These are phyloP conservation scores for Strobilomyces confusus DNA, from an alignment of 768 basidiomycete species.

Conservation along the genomic window DNA sequence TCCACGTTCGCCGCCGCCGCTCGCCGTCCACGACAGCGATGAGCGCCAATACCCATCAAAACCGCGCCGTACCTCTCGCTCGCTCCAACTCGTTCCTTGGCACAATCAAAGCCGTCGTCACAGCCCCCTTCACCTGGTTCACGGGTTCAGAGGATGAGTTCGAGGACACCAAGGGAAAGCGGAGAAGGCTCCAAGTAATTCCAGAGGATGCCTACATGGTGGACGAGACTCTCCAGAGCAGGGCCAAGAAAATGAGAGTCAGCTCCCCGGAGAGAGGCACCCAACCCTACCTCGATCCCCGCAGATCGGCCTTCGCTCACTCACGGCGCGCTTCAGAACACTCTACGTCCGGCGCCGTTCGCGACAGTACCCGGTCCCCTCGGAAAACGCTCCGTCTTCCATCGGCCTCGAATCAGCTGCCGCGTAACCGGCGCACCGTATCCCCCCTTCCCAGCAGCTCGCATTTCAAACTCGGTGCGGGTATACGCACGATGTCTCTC, in stretches of 20 bases:
- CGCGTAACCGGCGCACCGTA: constrained; percentile 37
- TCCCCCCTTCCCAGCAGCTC: constrained; percentile 38
- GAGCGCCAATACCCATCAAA: constrained; percentile 29
- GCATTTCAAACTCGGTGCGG: constrained; percentile 31
- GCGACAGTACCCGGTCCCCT: constrained; percentile 24
- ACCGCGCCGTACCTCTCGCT: constrained; percentile 35
- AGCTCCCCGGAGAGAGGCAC: constrained; percentile 43
- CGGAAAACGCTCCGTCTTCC: constrained; percentile 31
- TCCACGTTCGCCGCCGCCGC: constrained; percentile 15
- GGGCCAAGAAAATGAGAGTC: constrained; percentile 52
- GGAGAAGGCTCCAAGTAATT: constrained; percentile 40
- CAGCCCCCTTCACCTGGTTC: constrained; percentile 57
- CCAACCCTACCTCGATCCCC: constrained; percentile 53
- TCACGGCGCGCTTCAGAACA: constrained; percentile 19
- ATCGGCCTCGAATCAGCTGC: constrained; percentile 29
- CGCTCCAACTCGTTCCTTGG: constrained; percentile 60
- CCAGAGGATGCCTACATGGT: constrained; percentile 24
- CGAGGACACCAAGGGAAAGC: constrained; percentile 51
- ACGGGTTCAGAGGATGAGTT: constrained; percentile 47
- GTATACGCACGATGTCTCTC: constrained; percentile 67
- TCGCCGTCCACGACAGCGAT: constrained; percentile 22
- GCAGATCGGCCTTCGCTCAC: constrained; percentile 39
- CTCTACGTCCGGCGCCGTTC: constrained; percentile 19
- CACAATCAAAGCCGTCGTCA: constrained; percentile 61
- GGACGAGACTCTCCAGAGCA: constrained; percentile 32